Evolutionary conservation across 208 protist genomes (phyloP).

Genomic region (Naegleria fowleri): DNA sequence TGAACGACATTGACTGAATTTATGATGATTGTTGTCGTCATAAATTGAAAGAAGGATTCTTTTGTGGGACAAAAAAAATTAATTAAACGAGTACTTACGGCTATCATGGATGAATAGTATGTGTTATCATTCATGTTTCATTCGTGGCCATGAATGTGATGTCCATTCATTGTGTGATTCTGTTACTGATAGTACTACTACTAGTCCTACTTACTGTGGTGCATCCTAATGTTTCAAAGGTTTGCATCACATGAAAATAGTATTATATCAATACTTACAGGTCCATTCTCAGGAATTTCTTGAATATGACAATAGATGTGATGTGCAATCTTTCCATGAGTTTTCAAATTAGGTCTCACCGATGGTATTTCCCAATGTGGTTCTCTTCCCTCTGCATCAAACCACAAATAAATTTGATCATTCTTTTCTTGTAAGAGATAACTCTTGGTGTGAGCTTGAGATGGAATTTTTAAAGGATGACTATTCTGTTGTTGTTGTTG

Average conservation of each 20-base stretch:
- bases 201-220: no score
- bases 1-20: background rate
- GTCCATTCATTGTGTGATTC: no score
- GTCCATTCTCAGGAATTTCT: constrained; percentile 41
- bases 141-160: no score
- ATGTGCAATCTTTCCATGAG: background rate
- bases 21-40: no score
- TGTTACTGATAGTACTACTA: no score
- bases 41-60: no score
- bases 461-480: background rate
- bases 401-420: constrained; percentile 34
- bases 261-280: constrained; percentile 39
- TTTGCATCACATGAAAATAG: constrained; percentile 34
- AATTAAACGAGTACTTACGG: no score
- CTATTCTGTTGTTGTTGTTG: no score
- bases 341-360: background rate
- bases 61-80: no score
- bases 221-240: no score
- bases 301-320: constrained; percentile 31
- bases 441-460: background rate
- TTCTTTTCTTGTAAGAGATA: constrained; percentile 13
- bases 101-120: no score
- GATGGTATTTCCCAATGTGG: constrained; percentile 23
- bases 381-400: constrained; percentile 28
- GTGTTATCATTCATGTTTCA: no score